Conservation (phyloP, 2,329 filamentous ascomycete genomes). For the Aspergillus caelatus region DNA sequence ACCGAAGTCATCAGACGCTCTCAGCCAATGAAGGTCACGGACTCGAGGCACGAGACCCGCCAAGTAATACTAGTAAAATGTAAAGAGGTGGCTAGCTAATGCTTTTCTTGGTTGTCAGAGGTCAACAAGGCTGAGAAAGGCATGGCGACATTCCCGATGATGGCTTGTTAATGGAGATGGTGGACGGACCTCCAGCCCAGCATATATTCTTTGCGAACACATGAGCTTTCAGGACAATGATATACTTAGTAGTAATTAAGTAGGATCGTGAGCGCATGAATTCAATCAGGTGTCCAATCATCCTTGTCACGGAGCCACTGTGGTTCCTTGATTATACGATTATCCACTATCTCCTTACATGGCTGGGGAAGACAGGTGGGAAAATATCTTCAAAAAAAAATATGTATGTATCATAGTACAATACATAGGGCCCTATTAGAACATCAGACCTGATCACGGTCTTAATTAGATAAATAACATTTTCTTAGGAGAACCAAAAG, state of each 20-base stretch:
- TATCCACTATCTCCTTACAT: background rate
- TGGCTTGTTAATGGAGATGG: background rate
- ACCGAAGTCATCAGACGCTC: conserved; percentile 11
- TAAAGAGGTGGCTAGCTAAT: background rate
- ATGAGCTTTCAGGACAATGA: background rate
- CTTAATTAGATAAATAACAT: background rate
- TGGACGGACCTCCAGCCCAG: background rate
- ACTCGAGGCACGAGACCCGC: conserved; percentile 9
- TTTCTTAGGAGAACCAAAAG: background rate
- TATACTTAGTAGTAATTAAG: background rate
- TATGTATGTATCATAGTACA: background rate
- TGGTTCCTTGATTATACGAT: background rate
- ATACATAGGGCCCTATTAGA: background rate
- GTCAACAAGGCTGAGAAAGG: background rate
- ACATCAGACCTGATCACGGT: background rate
- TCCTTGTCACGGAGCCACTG: background rate
- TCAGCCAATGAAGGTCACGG: conserved; percentile 7
- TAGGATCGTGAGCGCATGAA: background rate
- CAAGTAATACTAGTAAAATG: background rate
- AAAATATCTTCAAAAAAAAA: background rate
- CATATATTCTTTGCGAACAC: background rate
- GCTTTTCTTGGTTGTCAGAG: background rate
- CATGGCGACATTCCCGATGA: conserved; percentile 1
- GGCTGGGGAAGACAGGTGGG: background rate
- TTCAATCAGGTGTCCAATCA: background rate